Evolutionary conservation across 2,329 filamentous ascomycete genomes (phyloP).

Genomic region (Xylariaceae sp.): DNA sequence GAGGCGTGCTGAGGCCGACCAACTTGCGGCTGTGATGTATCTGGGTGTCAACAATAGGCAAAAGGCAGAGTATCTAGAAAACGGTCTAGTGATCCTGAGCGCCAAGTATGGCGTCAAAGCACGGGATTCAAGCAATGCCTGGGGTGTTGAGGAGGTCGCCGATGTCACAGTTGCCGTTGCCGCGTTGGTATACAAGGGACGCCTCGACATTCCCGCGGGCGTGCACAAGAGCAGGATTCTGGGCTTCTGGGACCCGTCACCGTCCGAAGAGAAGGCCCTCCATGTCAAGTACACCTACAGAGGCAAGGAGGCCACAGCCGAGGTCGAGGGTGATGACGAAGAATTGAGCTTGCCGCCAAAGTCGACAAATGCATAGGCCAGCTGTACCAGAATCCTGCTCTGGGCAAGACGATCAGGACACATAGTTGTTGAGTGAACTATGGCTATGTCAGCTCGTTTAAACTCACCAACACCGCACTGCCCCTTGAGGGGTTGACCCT

Average conservation of each 20-base stretch:
- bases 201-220: conserved; percentile 31
- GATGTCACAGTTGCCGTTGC: conserved; percentile 42
- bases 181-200: conserved; percentile 34
- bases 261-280: conserved; percentile 35
- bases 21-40: conserved; percentile 34
- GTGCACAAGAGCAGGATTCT: conserved; percentile 36
- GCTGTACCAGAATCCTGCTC: not conserved
- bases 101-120: conserved; percentile 39
- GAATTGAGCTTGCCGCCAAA: conserved; percentile 27
- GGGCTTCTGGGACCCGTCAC: conserved; percentile 45
- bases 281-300: conserved; percentile 36
- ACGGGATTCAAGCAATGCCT: conserved; percentile 12
- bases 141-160: conserved; percentile 34
- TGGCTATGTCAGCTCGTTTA: too few relatives aligned
- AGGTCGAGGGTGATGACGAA: conserved; percentile 27
- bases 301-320: conserved; percentile 27
- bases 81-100: conserved; percentile 39
- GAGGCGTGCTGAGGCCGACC: conserved; percentile 36
- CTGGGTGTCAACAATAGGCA: conserved; percentile 32
- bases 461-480: too few relatives aligned
- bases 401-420: too few relatives aligned
- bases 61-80: conserved; percentile 25
- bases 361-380: too few relatives aligned
- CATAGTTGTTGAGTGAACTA: too few relatives aligned
- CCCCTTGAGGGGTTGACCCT: too few relatives aligned